Conservation (phyloP, 441 rosid genomes). For the Eutrema salsugineum region DNA sequence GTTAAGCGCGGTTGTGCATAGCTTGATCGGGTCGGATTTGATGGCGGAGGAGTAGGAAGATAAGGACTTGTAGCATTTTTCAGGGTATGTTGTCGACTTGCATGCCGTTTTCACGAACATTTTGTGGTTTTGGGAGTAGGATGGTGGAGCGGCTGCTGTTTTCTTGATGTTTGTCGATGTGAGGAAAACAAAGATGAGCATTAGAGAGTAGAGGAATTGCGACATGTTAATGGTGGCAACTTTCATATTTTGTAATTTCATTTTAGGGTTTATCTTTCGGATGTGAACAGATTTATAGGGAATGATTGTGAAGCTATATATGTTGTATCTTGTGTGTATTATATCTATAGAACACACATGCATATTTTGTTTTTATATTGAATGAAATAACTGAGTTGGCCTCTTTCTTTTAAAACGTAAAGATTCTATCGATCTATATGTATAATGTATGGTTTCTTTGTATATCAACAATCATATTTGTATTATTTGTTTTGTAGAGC, state of each 20-base stretch:
- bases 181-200: slow-evolving; percentile 17
- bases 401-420: not conserved
- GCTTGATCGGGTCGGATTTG: slow-evolving; percentile 46
- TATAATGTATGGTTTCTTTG: not conserved
- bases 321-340: not conserved
- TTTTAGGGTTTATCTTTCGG: not conserved
- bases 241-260: not conserved
- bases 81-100: slow-evolving; percentile 43
- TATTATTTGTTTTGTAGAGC: too few relatives aligned
- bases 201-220: slow-evolving; percentile 3
- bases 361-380: not conserved
- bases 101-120: slow-evolving; percentile 49
- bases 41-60: slow-evolving; percentile 43
- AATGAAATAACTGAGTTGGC: not conserved
- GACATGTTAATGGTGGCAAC: not conserved
- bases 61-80: slow-evolving; percentile 47
- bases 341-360: slow-evolving; percentile 4
- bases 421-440: not conserved
- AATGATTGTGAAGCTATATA: slow-evolving; percentile 6
- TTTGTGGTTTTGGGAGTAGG: slow-evolving; percentile 34
- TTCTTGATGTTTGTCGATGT: slow-evolving; percentile 6
- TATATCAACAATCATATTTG: not conserved
- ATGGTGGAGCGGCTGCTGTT: slow-evolving; percentile 28
- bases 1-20: slow-evolving; percentile 43
- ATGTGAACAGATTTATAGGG: not conserved